Conservation (phyloP, 495 filamentous ascomycete species). For the Podospora sp. region DNA sequence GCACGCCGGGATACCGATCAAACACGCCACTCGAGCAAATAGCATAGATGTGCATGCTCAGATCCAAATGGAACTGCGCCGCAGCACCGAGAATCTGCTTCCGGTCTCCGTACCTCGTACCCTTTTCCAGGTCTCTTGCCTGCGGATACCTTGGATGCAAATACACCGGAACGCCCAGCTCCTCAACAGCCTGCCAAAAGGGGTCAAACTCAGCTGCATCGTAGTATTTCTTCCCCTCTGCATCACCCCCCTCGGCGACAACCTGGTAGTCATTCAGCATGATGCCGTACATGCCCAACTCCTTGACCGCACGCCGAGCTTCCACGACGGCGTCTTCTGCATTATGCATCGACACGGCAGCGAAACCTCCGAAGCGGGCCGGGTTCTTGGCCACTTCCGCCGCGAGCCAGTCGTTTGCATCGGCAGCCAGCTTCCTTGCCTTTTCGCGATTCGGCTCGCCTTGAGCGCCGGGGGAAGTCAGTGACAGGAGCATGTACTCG, state of each 20-base stretch:
- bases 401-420: slow-evolving; percentile 63
- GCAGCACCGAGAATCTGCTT: slow-evolving; percentile 39
- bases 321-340: slow-evolving; percentile 58
- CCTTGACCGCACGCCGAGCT: slow-evolving; percentile 56
- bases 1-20: slow-evolving; percentile 56
- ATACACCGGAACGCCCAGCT: slow-evolving; percentile 66
- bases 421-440: slow-evolving; percentile 40
- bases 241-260: slow-evolving; percentile 24
- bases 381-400: slow-evolving; percentile 53
- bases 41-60: slow-evolving; percentile 42
- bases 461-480: slow-evolving; percentile 60
- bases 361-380: slow-evolving; percentile 60
- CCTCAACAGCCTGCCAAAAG: slow-evolving; percentile 59
- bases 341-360: slow-evolving; percentile 43
- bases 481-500: slow-evolving; percentile 61
- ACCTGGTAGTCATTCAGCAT: slow-evolving; percentile 61
- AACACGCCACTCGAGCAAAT: slow-evolving; percentile 48
- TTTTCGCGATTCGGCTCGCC: slow-evolving; percentile 49
- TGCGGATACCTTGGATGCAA: slow-evolving; percentile 58
- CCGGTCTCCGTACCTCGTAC: slow-evolving; percentile 30
- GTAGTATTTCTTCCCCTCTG: slow-evolving; percentile 61
- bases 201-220: slow-evolving; percentile 57
- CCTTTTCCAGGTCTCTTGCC: slow-evolving; percentile 27
- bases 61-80: slow-evolving; percentile 43
- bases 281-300: slow-evolving; percentile 60